Evolutionary conservation across 2,329 filamentous ascomycete species (phyloP).

Genomic region (Nemania sp.): DNA sequence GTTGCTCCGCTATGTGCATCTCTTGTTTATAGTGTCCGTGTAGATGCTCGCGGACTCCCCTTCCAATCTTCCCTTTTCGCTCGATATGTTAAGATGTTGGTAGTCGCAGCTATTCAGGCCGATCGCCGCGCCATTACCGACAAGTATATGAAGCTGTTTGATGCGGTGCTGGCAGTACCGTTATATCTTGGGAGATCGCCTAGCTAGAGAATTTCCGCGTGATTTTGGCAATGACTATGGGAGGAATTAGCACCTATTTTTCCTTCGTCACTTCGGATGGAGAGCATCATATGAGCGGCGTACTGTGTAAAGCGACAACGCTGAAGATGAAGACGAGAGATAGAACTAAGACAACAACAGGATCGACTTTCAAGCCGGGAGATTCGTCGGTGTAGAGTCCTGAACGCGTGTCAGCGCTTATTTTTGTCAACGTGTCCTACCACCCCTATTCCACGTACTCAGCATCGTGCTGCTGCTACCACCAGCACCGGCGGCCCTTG

Average conservation of each 20-base stretch:
- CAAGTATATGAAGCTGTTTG: conserved; percentile 26
- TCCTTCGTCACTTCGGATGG: background rate
- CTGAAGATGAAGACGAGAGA: conserved; percentile 99
- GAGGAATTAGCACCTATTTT: conserved; percentile 32
- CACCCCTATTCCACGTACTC: conserved; percentile 70
- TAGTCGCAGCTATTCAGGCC: conserved; percentile 44
- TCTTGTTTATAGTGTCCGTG: conserved; percentile 21
- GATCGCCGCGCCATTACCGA: conserved; percentile 43
- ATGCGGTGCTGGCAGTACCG: conserved; percentile 14
- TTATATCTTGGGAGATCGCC: conserved; percentile 37
- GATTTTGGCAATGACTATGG: conserved; percentile 90
- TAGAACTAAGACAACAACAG: conserved; percentile 94
- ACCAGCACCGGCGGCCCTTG: conserved; percentile 90
- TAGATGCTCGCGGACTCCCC: conserved; percentile 23
- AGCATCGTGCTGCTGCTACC: conserved; percentile 99
- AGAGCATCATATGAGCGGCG: conserved; percentile 54
- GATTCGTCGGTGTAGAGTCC: conserved; percentile 98
- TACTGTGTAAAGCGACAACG: conserved; percentile 97
- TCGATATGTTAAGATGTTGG: conserved; percentile 26
- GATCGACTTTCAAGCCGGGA: conserved; percentile 96
- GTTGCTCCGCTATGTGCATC: conserved; percentile 25
- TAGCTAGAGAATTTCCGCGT: conserved; percentile 86
- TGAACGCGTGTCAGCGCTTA: conserved; percentile 54
- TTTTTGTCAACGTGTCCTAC: background rate
- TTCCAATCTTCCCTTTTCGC: conserved; percentile 3